Evolutionary conservation across 2,329 filamentous ascomycete genomes (phyloP), one percentile per base, ranked within the genome.

Genomic region (Stylonectria norvegica): DNA sequence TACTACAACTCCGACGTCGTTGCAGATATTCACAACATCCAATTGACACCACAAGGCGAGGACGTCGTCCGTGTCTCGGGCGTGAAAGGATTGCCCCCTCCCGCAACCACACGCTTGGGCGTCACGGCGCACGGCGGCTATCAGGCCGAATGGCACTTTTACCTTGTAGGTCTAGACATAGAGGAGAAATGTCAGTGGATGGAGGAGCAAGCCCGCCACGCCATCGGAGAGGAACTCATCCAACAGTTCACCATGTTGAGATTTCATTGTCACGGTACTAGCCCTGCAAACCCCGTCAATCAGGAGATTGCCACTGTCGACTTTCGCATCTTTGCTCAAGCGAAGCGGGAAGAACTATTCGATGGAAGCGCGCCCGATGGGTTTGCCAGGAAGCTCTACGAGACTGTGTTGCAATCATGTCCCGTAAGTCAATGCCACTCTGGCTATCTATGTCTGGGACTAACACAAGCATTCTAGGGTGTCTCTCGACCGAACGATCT

Each of bases 261-360:
- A 22, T 62, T 62, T 32, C 49, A 46, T 18, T 35, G 48, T 27
- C 68, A 69, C 34, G 71, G 71, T 9, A 61, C 58, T 4, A 61
- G 56, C 4, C 57, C 62, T 1, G 52, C 57, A 1, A 54, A 70
- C 35, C 64, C 67, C 0, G 51, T 43, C 5, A 65, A 62, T 27
- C 69, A 73, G 27, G 65, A 66, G 15, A 60, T 63, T 1, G 70
- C 71, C 2, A 75, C 71, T 1, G 70, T 73, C 2, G 67, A 71
- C 43, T 65, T 72, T 49, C 49, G 68, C 33, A 57, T 69, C 47
- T 61, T 72, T 47, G 63, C 63, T 0, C 68, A 79, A 48, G 69
- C 38, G 5, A 14, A 25, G 3, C 17, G 27, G n/a, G 35, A 20
- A 9, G 43, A 42, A 33, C 10, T 45, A 18, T 42, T 45, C 20